A percentile compares a stretch with the other conserved stretches of the same genome.
Conservation (phyloP, 257 asterid species). For the Fraxinus anomala region DNA sequence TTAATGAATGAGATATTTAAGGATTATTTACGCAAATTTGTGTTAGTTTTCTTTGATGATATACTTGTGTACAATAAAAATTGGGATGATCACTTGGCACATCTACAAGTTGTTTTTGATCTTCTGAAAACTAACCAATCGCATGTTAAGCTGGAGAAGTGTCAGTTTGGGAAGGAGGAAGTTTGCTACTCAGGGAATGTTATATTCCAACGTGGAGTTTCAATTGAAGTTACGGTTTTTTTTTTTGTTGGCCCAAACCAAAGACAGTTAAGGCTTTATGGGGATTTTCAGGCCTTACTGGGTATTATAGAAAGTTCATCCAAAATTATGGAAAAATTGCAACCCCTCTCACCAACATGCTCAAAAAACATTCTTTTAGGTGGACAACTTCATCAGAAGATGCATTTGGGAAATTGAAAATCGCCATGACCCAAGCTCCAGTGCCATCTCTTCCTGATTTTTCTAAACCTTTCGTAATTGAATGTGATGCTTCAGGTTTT, state of each 20-base stretch:
- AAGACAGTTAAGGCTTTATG: neutral
- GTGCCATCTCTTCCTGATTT: neutral
- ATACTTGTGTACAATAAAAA: neutral
- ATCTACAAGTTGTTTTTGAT: neutral
- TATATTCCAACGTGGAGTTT: neutral
- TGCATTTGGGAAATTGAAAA: neutral
- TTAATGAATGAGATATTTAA: slow-evolving; percentile 1
- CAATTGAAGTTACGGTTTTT: neutral
- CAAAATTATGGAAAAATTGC: neutral
- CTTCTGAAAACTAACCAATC: neutral
- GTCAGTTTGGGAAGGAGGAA: neutral
- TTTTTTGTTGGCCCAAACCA: slow-evolving; percentile 10
- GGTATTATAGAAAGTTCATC: neutral
- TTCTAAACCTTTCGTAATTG: neutral
- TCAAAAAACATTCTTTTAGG: neutral
- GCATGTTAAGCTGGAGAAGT: neutral
- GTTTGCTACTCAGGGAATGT: slow-evolving; percentile 12
- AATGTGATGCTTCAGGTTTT: slow-evolving; percentile 1
- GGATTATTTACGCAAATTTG: neutral
- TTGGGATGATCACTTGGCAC: neutral
- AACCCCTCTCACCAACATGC: neutral
- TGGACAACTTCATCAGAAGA: neutral
- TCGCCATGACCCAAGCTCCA: neutral
- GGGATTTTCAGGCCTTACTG: slow-evolving; percentile 1
- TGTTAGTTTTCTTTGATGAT: slow-evolving; percentile 11